These are phyloP conservation scores for Chaetomidium leptoderma DNA, from an alignment of 495 filamentous ascomycete species.

Conservation along the genomic window DNA sequence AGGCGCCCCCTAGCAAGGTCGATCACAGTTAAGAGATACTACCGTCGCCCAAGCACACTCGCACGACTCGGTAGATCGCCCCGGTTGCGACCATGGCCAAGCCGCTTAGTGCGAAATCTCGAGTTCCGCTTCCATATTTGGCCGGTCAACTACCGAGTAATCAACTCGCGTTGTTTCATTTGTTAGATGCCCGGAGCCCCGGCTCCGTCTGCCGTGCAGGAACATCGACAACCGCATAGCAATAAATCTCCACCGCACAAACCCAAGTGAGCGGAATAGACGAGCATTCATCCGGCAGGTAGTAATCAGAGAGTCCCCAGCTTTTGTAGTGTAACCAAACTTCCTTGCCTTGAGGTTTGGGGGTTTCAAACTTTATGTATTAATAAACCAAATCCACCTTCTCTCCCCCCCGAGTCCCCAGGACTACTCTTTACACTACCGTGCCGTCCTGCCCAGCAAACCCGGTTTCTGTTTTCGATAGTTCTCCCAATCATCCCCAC, in stretches of 20 bases:
- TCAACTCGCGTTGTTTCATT: neutral
- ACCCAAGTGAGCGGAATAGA: neutral
- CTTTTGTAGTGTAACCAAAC: neutral
- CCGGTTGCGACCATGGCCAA: no score
- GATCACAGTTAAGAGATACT: no score
- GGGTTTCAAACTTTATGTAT: neutral
- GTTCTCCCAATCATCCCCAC: neutral
- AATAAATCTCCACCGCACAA: conserved; percentile 1
- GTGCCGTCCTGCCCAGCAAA: conserved; percentile 5
- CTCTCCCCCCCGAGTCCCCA: neutral
- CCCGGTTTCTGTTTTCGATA: neutral
- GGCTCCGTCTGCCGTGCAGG: neutral
- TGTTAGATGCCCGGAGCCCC: neutral
- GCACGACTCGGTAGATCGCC: no score
- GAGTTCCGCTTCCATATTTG: neutral
- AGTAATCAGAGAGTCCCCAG: neutral
- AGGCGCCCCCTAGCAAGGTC: no score
- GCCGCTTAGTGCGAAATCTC: neutral
- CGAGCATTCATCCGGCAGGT: neutral
- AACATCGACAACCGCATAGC: neutral
- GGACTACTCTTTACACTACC: conserved; percentile 3
- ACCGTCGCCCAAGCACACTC: no score
- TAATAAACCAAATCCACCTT: neutral
- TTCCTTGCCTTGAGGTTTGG: no score
- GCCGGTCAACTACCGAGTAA: neutral